Evolutionary conservation across 306 rosid genomes (phyloP).

Genomic region (Vigna unguiculata): DNA sequence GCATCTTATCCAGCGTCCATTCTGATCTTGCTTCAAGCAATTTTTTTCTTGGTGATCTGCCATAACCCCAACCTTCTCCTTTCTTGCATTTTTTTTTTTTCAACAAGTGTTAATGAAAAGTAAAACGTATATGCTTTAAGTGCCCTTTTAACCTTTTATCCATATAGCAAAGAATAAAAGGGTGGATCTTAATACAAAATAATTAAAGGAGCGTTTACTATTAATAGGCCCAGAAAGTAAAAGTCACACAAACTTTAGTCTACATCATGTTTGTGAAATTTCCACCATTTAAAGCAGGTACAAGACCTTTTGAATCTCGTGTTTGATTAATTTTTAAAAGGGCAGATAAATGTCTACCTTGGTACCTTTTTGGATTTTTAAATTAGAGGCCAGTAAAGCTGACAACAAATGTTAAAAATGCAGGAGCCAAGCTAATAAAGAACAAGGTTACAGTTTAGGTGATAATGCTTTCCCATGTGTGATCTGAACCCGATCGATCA

Average conservation of each 20-base stretch:
- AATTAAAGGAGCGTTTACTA: constrained; percentile 50
- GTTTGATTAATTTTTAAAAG: constrained; percentile 35
- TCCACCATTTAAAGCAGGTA: constrained; percentile 50
- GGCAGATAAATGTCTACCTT: constrained; percentile 45
- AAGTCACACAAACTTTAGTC: constrained; percentile 47
- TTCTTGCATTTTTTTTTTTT: constrained; percentile 46
- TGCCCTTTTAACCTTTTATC: constrained; percentile 49
- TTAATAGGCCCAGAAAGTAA: constrained; percentile 43
- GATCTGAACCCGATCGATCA: constrained; percentile 20
- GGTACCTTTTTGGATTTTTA: constrained; percentile 32
- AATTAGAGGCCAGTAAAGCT: constrained; percentile 53
- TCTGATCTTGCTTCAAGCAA: constrained; percentile 40
- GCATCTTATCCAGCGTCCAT: constrained; percentile 38
- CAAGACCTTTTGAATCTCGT: constrained; percentile 52
- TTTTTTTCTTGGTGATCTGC: constrained; percentile 58
- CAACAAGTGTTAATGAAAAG: constrained; percentile 47
- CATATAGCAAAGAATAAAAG: constrained; percentile 36
- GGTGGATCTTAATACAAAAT: constrained; percentile 36
- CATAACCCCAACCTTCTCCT: constrained; percentile 57
- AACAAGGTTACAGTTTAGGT: constrained; percentile 23
- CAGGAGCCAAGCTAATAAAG: constrained; percentile 29
- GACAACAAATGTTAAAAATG: constrained; percentile 48
- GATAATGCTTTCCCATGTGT: constrained; percentile 52
- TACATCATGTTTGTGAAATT: constrained; percentile 48
- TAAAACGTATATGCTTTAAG: constrained; percentile 45